Conservation (phyloP, 2,329 filamentous ascomycete genomes). For the Ceratocystiopsis brevicomis region DNA sequence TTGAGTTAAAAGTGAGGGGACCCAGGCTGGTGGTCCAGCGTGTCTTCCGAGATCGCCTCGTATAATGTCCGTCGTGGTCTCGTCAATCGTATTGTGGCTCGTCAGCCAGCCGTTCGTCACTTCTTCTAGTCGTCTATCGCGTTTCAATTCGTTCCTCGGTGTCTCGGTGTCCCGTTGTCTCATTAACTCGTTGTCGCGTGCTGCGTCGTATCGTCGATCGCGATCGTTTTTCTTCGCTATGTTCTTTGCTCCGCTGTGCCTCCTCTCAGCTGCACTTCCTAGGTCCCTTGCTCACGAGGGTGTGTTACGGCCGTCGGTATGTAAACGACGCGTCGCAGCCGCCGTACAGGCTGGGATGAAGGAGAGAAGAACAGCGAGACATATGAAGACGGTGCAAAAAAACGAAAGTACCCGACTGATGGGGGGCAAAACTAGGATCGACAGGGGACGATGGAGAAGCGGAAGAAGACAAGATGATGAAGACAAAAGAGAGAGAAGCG, state of each 20-base stretch:
- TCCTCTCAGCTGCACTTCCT: conserved; percentile 4
- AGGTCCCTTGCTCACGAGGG: neutral
- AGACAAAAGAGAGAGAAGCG: too few species aligned
- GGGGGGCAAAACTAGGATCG: too few species aligned
- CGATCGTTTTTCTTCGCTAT: neutral
- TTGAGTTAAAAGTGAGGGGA: conserved; percentile 3
- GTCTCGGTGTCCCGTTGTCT: neutral
- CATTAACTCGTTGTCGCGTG: neutral
- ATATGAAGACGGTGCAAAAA: conserved; percentile 2
- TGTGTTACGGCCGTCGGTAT: neutral
- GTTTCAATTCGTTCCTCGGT: neutral
- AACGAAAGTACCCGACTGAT: too few species aligned
- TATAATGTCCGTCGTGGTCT: too few species aligned
- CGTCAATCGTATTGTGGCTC: too few species aligned
- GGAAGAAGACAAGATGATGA: too few species aligned
- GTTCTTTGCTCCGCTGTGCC: neutral
- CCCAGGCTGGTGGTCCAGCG: neutral
- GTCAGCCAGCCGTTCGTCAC: neutral
- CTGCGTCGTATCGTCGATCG: neutral
- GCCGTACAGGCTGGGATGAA: conserved; percentile 10
- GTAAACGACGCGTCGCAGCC: conserved; percentile 1
- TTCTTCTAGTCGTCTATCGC: neutral
- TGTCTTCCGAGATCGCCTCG: too few species aligned
- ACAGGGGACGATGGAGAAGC: too few species aligned
- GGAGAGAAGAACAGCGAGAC: conserved; percentile 4